Conservation (phyloP, 768 basidiomycete species). For the Neoboletus subvelutipes region DNA sequence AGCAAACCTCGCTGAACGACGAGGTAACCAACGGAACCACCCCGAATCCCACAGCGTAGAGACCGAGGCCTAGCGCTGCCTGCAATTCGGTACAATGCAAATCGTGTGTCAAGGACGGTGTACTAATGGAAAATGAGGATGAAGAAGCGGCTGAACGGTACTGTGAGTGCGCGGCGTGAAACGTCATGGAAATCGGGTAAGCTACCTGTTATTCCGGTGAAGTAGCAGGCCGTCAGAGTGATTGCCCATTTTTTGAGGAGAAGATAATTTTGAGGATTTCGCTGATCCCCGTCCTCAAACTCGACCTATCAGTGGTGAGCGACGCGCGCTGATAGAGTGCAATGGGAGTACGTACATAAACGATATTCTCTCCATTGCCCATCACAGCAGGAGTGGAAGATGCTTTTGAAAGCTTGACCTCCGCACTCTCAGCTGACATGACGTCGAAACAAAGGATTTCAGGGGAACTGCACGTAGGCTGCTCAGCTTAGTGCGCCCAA, state of each 20-base stretch:
- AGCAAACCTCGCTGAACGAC: slow-evolving; percentile 56
- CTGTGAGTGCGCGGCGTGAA: background rate
- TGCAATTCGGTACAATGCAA: slow-evolving; percentile 44
- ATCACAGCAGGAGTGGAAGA: background rate
- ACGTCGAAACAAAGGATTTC: background rate
- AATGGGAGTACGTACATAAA: slow-evolving; percentile 9
- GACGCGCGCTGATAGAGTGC: background rate
- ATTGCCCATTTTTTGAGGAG: slow-evolving; percentile 42
- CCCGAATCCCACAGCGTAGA: slow-evolving; percentile 61
- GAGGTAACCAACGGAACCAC: slow-evolving; percentile 60
- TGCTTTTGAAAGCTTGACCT: background rate
- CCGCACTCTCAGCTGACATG: slow-evolving; percentile 12
- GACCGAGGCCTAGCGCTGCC: slow-evolving; percentile 46
- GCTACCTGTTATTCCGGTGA: slow-evolving; percentile 25
- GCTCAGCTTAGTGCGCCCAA: background rate
- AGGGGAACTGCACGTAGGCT: background rate
- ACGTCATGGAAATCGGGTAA: background rate
- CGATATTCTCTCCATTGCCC: slow-evolving; percentile 2
- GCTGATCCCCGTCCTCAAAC: slow-evolving; percentile 37
- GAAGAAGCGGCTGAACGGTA: slow-evolving; percentile 45
- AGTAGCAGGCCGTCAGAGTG: slow-evolving; percentile 32
- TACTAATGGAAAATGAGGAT: slow-evolving; percentile 54
- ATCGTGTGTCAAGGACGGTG: slow-evolving; percentile 50
- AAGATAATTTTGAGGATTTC: slow-evolving; percentile 41
- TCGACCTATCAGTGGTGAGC: slow-evolving; percentile 34